Evolutionary conservation across 1,284 basidiomycete species (phyloP).

Genomic region (Heterobasidion parviporum): DNA sequence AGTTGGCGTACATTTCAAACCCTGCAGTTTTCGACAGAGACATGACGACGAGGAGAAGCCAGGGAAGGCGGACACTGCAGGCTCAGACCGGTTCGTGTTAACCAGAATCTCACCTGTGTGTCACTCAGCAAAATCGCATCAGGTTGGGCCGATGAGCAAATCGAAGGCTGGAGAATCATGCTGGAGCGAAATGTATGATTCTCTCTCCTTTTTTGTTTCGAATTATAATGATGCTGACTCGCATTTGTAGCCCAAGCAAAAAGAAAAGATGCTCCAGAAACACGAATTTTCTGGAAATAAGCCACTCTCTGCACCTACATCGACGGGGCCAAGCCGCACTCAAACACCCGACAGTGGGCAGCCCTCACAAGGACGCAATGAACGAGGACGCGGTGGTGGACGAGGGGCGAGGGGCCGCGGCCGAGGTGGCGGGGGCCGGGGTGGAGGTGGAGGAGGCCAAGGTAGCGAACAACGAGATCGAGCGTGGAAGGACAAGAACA

Average conservation of each 20-base stretch:
- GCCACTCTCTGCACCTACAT: conserved; percentile 6
- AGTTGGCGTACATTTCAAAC: conserved; percentile 68
- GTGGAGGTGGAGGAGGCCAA: conserved; percentile 23
- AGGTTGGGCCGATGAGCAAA: conserved; percentile 73
- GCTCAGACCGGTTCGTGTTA: conserved; percentile 44
- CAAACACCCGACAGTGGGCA: conserved; percentile 10
- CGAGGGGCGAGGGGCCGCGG: conserved; percentile 27
- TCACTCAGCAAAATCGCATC: conserved; percentile 1
- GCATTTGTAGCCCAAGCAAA: conserved; percentile 45
- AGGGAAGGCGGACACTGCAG: conserved; percentile 55
- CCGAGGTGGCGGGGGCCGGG: conserved; percentile 23
- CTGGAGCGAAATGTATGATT: conserved; percentile 66
- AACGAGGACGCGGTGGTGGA: conserved; percentile 20
- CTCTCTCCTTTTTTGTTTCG: background rate
- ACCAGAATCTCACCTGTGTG: background rate
- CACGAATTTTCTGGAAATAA: conserved; percentile 69
- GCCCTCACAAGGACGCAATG: conserved; percentile 13
- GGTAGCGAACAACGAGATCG: conserved; percentile 36
- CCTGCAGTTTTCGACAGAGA: conserved; percentile 74
- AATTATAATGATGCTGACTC: too few relatives aligned
- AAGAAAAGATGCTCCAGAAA: conserved; percentile 62
- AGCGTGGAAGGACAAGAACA: conserved; percentile 65
- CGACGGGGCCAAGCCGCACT: conserved; percentile 7
- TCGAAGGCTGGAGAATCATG: conserved; percentile 87
- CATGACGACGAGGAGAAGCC: conserved; percentile 57